phyloP scores from a whole-genome alignment of 768 basidiomycete species.

The Leccinum longicurvipes region DNA sequence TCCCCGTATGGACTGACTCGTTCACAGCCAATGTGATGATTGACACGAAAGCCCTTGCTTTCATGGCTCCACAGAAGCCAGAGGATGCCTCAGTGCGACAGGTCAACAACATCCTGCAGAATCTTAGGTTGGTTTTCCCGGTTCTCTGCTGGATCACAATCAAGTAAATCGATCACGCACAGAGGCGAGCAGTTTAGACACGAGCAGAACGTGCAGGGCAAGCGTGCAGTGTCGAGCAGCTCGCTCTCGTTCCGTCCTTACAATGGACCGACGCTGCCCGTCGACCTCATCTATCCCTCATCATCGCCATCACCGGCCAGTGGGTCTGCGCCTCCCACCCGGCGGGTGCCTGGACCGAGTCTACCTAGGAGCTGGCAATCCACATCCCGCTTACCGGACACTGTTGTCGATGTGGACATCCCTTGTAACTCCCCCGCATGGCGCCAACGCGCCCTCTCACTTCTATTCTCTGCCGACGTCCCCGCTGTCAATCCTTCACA shows the following conservation, averaged over 20 bases:
- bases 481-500: neutral
- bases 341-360: slow-evolving; percentile 43
- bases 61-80: slow-evolving; percentile 15
- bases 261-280: slow-evolving; percentile 46
- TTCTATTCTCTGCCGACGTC: slow-evolving; percentile 37
- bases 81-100: slow-evolving; percentile 17
- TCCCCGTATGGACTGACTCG: neutral
- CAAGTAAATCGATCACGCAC: neutral
- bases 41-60: neutral
- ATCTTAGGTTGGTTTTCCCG: slow-evolving; percentile 21
- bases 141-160: neutral
- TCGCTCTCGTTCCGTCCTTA: slow-evolving; percentile 24
- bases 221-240: slow-evolving; percentile 11
- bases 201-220: slow-evolving; percentile 47
- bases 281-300: slow-evolving; percentile 36
- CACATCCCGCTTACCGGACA: neutral
- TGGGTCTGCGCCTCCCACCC: neutral
- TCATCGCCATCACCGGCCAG: neutral
- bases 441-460: slow-evolving; percentile 55
- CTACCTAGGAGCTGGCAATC: slow-evolving; percentile 59
- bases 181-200: slow-evolving; percentile 76
- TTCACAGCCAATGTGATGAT: too few species aligned
- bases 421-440: slow-evolving; percentile 36
- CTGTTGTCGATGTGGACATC: slow-evolving; percentile 6
- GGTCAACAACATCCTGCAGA: slow-evolving; percentile 29